Base-by-base conservation (phyloP, 2,329 filamentous ascomycete genomes). In the Aspergillus sp. region DNA sequence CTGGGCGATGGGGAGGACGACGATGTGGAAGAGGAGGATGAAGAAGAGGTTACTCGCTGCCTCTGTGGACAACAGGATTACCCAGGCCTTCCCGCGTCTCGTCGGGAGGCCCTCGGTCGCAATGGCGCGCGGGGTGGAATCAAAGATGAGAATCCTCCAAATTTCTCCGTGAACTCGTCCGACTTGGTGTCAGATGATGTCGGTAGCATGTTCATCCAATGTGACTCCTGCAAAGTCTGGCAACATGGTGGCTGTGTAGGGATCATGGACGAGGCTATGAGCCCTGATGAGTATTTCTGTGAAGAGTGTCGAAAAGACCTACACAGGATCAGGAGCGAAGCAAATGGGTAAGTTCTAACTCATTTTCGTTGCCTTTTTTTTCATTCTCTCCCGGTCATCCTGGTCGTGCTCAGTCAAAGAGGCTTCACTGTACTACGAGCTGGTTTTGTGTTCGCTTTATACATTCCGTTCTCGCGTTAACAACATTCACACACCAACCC, bases 211-310 rank as follows among this genome's bases (percentile, higher is more conserved):
- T 99, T 97, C 77, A 93, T 99, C 65, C 93, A 98, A 80, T 99
- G 95, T 83, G 95, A 98, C 77, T 83, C 90, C 63, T 99, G 95
- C 81, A 96, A 96, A 73, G 95, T 98, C 62, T 99, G 93, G 95
- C 95, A 99, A 75, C 95, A 99, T 73, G 95, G 95, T 68, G 93
- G 93, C 60, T 99, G 95, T 71, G 93, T 99, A 59, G 93, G 95
- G 60, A 96, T 99, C 70, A 92, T 96, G 79, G 95, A 95, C 66
- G 93, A 96, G 76, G 89, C 90, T 66, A 88, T 90, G 73, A 93
- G 91, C 64, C 95, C 95, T 9, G 93, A 98, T 55, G 93, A 98
- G 75, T 99, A 99, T 79, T 99, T 95, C 72, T 99, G 95, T 77
- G 95, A 99, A 78, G 85, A 91, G 74, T 99, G 95, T 77, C 88